A percentile compares a stretch with the other conserved stretches of the same genome.
Conservation (phyloP, 1,284 basidiomycete species). For the Moesziomyces sp. region DNA sequence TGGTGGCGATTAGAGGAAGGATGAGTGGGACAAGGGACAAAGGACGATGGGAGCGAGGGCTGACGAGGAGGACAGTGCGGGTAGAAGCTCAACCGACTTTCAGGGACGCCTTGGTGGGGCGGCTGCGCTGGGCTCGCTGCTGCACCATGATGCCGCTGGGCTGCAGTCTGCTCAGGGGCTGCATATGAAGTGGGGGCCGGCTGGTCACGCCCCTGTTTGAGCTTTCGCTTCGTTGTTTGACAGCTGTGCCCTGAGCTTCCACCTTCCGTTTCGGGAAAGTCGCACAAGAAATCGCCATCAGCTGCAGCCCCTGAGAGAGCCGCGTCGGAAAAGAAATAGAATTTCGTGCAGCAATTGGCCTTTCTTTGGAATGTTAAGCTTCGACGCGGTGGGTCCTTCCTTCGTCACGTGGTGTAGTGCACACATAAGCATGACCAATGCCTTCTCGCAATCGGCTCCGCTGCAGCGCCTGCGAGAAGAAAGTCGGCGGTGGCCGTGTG, state of each 20-base stretch:
- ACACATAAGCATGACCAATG: neutral
- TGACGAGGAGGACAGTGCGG: neutral
- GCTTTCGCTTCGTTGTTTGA: conserved; percentile 9
- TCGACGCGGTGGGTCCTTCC: too few species aligned
- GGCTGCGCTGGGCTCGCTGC: too few species aligned
- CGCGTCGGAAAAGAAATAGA: neutral
- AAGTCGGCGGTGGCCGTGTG: neutral
- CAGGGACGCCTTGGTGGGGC: neutral
- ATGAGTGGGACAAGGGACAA: neutral
- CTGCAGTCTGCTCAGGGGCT: neutral
- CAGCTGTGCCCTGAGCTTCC: conserved; percentile 4
- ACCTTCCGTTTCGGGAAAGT: neutral
- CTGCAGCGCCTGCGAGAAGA: neutral
- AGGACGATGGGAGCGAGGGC: neutral
- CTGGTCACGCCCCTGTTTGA: neutral
- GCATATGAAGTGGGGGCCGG: neutral
- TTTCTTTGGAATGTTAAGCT: too few species aligned
- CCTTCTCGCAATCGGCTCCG: neutral
- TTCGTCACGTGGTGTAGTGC: neutral
- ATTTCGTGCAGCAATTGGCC: neutral
- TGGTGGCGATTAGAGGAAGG: neutral
- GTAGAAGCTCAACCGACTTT: neutral
- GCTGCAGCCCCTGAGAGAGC: neutral
- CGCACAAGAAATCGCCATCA: neutral
- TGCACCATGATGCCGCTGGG: neutral